Evolutionary conservation across 768 basidiomycete species (phyloP).

Genomic region (Collybia nuda): DNA sequence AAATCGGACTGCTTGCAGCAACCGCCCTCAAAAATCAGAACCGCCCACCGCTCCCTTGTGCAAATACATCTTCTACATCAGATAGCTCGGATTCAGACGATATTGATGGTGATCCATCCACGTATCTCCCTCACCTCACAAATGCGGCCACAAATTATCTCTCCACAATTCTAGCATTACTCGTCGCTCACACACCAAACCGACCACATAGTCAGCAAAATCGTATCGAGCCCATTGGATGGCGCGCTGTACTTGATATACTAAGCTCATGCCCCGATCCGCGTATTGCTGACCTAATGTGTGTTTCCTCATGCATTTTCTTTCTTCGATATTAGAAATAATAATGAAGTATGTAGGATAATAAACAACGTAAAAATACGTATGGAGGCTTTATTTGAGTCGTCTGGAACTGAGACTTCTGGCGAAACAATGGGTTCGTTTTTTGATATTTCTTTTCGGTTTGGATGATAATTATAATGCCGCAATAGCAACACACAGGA

Average conservation of each 20-base stretch:
- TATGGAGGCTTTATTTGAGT: conserved; percentile 14
- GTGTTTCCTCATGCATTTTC: conserved; percentile 17
- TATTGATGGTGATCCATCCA: conserved; percentile 19
- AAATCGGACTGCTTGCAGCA: conserved; percentile 51
- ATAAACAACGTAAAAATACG: conserved; percentile 17
- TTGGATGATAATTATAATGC: background rate
- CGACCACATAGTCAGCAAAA: conserved; percentile 63
- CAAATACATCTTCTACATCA: background rate
- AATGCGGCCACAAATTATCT: conserved; percentile 44
- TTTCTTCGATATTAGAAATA: conserved; percentile 1
- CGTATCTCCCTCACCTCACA: conserved; percentile 37
- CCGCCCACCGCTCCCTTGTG: conserved; percentile 12
- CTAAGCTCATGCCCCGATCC: conserved; percentile 40
- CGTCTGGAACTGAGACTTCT: background rate
- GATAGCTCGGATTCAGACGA: conserved; percentile 1
- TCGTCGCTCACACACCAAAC: conserved; percentile 56
- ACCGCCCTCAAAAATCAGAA: conserved; percentile 27
- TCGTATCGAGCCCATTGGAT: conserved; percentile 58
- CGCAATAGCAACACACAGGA: conserved; percentile 6
- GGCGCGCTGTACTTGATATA: conserved; percentile 62
- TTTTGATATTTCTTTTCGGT: background rate
- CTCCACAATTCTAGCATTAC: conserved; percentile 47
- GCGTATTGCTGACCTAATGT: conserved; percentile 34
- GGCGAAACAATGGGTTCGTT: conserved; percentile 12
- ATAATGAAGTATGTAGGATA: conserved; percentile 13